Conservation (phyloP, 2,329 filamentous ascomycete species). For the Sclerotinia trifoliorum region DNA sequence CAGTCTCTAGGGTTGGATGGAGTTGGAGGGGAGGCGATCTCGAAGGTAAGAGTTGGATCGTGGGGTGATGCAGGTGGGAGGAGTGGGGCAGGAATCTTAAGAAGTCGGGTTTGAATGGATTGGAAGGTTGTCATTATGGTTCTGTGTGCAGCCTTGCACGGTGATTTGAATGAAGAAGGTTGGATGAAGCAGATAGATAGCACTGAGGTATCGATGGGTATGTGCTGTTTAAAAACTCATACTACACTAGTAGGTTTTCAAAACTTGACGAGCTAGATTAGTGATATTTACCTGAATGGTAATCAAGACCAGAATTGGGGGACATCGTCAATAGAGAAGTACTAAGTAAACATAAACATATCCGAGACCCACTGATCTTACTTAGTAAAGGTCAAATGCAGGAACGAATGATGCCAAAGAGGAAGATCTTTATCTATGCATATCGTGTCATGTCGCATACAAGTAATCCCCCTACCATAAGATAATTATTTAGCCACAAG, state of each 20-base stretch:
- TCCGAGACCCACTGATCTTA: neutral
- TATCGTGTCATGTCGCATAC: too few species aligned
- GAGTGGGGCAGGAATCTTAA: constrained; percentile 30
- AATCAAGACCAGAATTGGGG: neutral
- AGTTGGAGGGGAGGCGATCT: constrained; percentile 41
- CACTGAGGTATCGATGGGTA: neutral
- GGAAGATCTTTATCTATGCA: neutral
- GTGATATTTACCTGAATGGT: neutral
- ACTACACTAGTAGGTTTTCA: neutral
- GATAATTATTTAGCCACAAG: neutral
- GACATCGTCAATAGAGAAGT: neutral
- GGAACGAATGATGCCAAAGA: neutral
- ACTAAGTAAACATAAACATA: neutral
- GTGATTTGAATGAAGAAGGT: neutral
- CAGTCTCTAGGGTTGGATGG: constrained; percentile 50
- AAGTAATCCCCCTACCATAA: too few species aligned
- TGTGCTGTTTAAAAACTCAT: neutral
- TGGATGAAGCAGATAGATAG: neutral
- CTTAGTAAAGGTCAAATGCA: neutral
- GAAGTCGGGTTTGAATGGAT: constrained; percentile 13
- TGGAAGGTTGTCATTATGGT: constrained; percentile 13
- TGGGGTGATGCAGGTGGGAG: constrained; percentile 32
- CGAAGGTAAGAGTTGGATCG: constrained; percentile 28
- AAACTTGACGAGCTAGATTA: neutral
- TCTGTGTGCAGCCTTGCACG: neutral